Percentiles rank a stretch among this genome's conserved stretches.
Evolutionary conservation across 2,329 filamentous ascomycete genomes (phyloP).

Genomic region (Trichoderma simmonsii): DNA sequence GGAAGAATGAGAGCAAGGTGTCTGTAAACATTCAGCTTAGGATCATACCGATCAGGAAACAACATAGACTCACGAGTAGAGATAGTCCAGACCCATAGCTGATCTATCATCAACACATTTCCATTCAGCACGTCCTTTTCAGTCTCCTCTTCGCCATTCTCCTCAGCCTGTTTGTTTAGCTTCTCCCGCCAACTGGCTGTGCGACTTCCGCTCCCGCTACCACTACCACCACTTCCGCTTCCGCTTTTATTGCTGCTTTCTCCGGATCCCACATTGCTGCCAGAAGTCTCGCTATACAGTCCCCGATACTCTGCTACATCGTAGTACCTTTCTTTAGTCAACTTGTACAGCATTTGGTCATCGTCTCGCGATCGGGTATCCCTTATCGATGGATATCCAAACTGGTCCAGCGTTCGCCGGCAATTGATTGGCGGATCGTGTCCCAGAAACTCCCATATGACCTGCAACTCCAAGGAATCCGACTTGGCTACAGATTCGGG

Average conservation of each 20-base stretch:
- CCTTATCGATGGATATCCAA: conserved; percentile 57
- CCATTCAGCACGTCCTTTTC: conserved; percentile 47
- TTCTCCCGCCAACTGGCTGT: conserved; percentile 30
- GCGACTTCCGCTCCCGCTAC: conserved; percentile 28
- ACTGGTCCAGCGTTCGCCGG: conserved; percentile 61
- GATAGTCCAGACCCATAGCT: conserved; percentile 61
- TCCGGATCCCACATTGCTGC: conserved; percentile 20
- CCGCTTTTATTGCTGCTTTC: conserved; percentile 27
- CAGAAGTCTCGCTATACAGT: conserved; percentile 31
- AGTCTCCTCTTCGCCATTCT: conserved; percentile 22
- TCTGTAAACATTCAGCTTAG: conserved; percentile 33
- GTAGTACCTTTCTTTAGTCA: conserved; percentile 49
- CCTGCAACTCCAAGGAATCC: conserved; percentile 54
- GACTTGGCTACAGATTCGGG: conserved; percentile 52
- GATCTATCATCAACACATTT: conserved; percentile 65
- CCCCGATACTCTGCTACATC: conserved; percentile 24
- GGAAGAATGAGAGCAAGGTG: conserved; percentile 54
- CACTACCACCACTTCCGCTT: conserved; percentile 27
- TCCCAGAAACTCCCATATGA: conserved; percentile 62
- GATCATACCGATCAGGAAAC: background rate
- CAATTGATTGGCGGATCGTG: conserved; percentile 60
- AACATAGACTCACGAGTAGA: conserved; percentile 43
- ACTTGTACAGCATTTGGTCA: conserved; percentile 66
- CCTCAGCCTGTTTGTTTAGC: conserved; percentile 21
- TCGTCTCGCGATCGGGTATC: conserved; percentile 61